Evolutionary conservation across 306 rosid genomes (phyloP), one percentile per base, ranked within the genome.

Genomic region (Glycine latifolia): DNA sequence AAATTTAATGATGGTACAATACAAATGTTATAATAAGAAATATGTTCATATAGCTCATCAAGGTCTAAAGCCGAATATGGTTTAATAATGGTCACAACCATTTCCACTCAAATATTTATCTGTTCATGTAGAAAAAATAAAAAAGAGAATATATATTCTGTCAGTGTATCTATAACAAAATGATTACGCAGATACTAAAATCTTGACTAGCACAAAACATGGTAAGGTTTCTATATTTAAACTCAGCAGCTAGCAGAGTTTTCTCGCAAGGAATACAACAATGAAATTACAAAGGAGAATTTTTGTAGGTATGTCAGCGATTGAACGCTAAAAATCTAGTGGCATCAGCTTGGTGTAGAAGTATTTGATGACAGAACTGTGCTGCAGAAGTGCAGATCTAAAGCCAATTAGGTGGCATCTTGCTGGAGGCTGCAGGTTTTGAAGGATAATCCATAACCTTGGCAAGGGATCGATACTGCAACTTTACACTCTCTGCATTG

Each of bases 401-500:
- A 62, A 82, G 89, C 99, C 98, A 95, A 84, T 88, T 88, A 31
- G 98, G 91, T 20, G 86, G 79, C 83, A 85, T 75, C 92, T 91
- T 95, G 88, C 81, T 85, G n/a, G 97, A 77, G 31, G 31, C 31
- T 79, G 87, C 79, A 15, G 89, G 88, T 86, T 92, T 95, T 54
- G 94, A 70, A 73, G 88, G 75, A 71, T 89, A 94, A 33, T 89
- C 89, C 5, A 86, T 77, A 82, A 91, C 97, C 84, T 89, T 96
- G 5, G 98, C 92, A 33, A 96, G 97, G 15, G 99, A 96, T 16
- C 99, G 97, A 85, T 93, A 93, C 89, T 96, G 99, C 89, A 96
- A 87, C 81, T 96, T 96, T 26, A 96, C 99, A 77, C 99, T 96
- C 91, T 96, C 99, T 39, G 99, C 99, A 54, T 92, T 96, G 92